Percentiles rank a stretch among this genome's conserved stretches.
Evolutionary conservation across 805 yeast genomes (phyloP).

Genomic region (Candida ovalis): DNA sequence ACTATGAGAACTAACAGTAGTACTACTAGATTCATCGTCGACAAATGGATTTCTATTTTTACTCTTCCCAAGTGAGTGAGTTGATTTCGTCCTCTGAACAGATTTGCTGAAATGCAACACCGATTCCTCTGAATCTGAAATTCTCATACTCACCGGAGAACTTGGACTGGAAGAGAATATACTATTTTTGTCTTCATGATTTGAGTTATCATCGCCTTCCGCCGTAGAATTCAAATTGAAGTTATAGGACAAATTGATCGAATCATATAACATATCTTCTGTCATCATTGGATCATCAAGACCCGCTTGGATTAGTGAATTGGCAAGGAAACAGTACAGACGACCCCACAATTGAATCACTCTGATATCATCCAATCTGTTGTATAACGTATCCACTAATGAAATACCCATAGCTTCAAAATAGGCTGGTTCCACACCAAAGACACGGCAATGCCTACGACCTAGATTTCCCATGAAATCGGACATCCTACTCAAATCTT

Average conservation of each 20-base stretch:
- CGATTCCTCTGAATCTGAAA: background rate
- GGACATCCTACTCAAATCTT: constrained; percentile 47
- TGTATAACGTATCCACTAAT: constrained; percentile 53
- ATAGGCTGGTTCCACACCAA: constrained; percentile 57
- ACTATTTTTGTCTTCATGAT: background rate
- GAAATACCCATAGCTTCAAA: constrained; percentile 66
- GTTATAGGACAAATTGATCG: constrained; percentile 5
- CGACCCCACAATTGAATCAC: constrained; percentile 25
- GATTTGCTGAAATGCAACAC: too few relatives aligned
- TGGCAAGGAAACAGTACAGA: constrained; percentile 30
- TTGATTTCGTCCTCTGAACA: too few relatives aligned
- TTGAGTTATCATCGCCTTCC: background rate
- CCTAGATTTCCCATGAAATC: constrained; percentile 56
- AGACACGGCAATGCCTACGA: constrained; percentile 61
- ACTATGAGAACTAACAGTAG: too few relatives aligned
- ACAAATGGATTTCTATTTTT: too few relatives aligned
- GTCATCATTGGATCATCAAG: constrained; percentile 16
- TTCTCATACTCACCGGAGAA: background rate
- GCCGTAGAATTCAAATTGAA: background rate
- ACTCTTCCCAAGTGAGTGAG: too few relatives aligned
- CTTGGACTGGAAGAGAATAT: constrained; percentile 1
- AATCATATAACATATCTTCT: constrained; percentile 10
- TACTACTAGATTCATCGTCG: too few relatives aligned
- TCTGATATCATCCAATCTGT: constrained; percentile 35
- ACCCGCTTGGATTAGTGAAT: constrained; percentile 25